These are phyloP conservation scores for Trichoderma sp. DNA, from an alignment of 2,329 filamentous ascomycete genomes.

Conservation along the genomic window DNA sequence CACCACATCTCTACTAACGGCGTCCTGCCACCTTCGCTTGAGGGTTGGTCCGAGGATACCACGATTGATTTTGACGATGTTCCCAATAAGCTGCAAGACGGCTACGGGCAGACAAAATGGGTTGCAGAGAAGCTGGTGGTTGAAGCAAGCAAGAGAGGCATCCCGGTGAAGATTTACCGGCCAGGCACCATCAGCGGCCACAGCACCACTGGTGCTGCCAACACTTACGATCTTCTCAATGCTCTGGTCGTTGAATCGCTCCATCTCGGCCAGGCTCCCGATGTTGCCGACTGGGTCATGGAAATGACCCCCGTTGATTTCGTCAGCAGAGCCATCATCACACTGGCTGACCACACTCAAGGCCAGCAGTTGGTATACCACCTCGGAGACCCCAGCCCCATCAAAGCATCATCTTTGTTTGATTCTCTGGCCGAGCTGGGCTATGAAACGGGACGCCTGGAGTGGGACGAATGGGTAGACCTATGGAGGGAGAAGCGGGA, in stretches of 20 bases:
- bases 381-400: conserved; percentile 70
- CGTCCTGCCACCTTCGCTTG: conserved; percentile 68
- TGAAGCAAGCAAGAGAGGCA: conserved; percentile 67
- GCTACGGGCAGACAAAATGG: conserved; percentile 82
- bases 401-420: conserved; percentile 67
- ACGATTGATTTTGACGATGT: conserved; percentile 69
- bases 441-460: conserved; percentile 66
- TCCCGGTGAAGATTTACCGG: conserved; percentile 71
- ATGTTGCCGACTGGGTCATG: conserved; percentile 73
- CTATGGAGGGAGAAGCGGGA: conserved; percentile 73
- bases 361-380: conserved; percentile 69
- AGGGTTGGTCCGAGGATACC: conserved; percentile 71
- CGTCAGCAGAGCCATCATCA: conserved; percentile 72
- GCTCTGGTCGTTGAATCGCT: conserved; percentile 77
- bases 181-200: conserved; percentile 79
- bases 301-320: conserved; percentile 88
- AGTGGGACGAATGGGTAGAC: conserved; percentile 73
- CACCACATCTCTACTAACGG: conserved; percentile 82
- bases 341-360: conserved; percentile 65
- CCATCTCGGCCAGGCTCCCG: conserved; percentile 68
- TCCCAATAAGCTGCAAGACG: conserved; percentile 67
- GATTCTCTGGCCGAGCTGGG: conserved; percentile 65
- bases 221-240: conserved; percentile 76
- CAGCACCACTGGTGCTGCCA: conserved; percentile 72
- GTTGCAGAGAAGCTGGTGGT: conserved; percentile 74